A percentile compares a stretch with the other conserved stretches of the same genome.
Conservation (phyloP, 768 basidiomycete genomes). For the Phaeotremella skinneri region DNA sequence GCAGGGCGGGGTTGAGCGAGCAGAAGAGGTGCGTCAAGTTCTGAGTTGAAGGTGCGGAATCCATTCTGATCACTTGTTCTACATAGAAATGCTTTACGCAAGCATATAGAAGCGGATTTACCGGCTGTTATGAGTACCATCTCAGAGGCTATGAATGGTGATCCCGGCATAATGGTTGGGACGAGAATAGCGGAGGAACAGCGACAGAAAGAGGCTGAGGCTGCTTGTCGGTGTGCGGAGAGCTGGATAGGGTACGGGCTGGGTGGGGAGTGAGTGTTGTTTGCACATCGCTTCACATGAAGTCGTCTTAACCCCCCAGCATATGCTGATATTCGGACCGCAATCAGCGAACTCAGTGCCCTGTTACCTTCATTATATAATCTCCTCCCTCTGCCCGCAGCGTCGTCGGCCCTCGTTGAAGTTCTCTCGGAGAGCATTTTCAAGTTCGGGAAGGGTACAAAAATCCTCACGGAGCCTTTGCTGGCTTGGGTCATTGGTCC, state of each 20-base stretch:
- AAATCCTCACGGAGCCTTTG: constrained; percentile 77
- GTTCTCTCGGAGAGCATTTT: constrained; percentile 72
- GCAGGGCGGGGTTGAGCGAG: constrained; percentile 70
- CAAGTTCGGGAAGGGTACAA: constrained; percentile 65
- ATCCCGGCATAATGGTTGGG: not conserved
- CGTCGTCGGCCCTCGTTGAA: constrained; percentile 68
- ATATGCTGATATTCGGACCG: constrained; percentile 10
- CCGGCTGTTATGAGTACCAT: constrained; percentile 72
- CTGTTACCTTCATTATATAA: constrained; percentile 58
- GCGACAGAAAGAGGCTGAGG: constrained; percentile 58
- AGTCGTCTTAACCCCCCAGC: not conserved
- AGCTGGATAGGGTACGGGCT: constrained; percentile 73
- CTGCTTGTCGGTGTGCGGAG: constrained; percentile 75
- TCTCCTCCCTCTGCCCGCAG: constrained; percentile 64
- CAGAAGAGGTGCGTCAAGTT: constrained; percentile 63
- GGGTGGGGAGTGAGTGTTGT: constrained; percentile 61
- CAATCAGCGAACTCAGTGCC: constrained; percentile 64
- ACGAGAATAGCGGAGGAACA: constrained; percentile 31
- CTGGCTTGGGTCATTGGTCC: constrained; percentile 67
- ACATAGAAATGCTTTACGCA: constrained; percentile 38
- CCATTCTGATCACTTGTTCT: constrained; percentile 8
- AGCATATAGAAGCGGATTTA: constrained; percentile 66
- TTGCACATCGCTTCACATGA: not conserved
- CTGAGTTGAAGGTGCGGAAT: not conserved
- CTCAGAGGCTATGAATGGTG: constrained; percentile 56